phyloP scores from a whole-genome alignment of 495 filamentous ascomycete genomes.

The Neurospora tetrasperma region DNA sequence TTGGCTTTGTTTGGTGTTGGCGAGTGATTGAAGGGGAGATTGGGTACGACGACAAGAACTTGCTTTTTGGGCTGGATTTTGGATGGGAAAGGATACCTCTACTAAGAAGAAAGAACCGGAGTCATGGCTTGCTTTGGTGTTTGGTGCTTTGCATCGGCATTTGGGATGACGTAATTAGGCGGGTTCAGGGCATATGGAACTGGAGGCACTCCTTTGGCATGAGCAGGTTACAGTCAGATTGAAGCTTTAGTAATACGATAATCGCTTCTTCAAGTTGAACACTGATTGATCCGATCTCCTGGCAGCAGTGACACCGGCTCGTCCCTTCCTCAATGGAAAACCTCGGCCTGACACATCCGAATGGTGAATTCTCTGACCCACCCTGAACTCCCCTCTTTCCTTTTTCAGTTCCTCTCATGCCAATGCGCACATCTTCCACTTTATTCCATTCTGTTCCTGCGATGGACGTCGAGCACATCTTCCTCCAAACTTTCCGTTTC shows the following conservation, averaged over 20 bases:
- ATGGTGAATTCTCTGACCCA: not conserved
- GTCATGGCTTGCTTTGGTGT: not conserved
- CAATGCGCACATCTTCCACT: not conserved
- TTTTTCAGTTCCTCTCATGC: not conserved
- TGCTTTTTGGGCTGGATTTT: not conserved
- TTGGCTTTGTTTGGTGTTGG: slow-evolving; percentile 22
- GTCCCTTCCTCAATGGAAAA: not conserved
- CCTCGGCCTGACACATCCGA: not conserved
- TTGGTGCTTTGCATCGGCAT: not conserved
- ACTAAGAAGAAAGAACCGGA: not conserved
- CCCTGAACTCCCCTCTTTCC: not conserved
- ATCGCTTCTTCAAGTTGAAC: not conserved
- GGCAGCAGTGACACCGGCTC: not conserved
- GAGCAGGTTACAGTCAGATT: not conserved
- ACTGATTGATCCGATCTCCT: not conserved
- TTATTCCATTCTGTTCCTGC: too few species aligned
- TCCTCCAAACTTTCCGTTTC: not conserved
- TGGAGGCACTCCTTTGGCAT: not conserved
- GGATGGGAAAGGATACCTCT: not conserved
- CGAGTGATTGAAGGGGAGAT: not conserved
- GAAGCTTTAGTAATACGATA: not conserved
- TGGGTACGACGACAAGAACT: not conserved
- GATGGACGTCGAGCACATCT: not conserved
- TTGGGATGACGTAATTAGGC: not conserved
- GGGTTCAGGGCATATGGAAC: not conserved